Conservation (phyloP, 169 alveolate species). For the Cryptosporidium sp. region DNA sequence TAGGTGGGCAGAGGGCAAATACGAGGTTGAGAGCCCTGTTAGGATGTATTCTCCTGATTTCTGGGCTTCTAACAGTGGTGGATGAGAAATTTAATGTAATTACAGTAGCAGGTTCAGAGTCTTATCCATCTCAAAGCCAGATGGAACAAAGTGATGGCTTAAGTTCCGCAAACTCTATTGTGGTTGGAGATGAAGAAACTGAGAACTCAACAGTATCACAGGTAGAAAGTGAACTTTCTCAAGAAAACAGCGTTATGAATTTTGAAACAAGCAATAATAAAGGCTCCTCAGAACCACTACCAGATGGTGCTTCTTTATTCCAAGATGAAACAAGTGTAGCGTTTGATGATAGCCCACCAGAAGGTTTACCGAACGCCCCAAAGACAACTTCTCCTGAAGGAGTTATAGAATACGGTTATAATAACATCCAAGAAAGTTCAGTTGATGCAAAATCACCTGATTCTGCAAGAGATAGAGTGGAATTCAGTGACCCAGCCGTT, state of each 20-base stretch:
- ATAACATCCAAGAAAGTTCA: slow-evolving; percentile 24
- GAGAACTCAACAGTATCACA: not conserved
- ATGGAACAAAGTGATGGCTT: not conserved
- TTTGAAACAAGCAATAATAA: not conserved
- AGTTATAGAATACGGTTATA: slow-evolving; percentile 40
- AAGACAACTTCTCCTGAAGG: slow-evolving; percentile 13
- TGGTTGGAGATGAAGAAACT: slow-evolving; percentile 11
- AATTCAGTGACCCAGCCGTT: slow-evolving; percentile 33
- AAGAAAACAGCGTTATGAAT: not conserved
- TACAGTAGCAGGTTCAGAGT: not conserved
- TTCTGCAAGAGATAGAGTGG: not conserved
- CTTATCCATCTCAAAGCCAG: not conserved
- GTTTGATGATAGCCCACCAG: not conserved
- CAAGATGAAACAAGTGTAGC: slow-evolving; percentile 26
- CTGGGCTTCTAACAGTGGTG: not conserved
- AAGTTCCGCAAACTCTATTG: not conserved
- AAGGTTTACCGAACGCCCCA: not conserved
- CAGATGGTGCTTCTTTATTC: slow-evolving; percentile 58
- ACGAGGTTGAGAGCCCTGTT: not conserved
- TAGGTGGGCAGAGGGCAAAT: not conserved
- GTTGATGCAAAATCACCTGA: slow-evolving; percentile 2
- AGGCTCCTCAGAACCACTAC: slow-evolving; percentile 10
- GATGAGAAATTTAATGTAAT: not conserved
- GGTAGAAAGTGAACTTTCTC: not conserved
- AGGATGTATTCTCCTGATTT: not conserved